Conservation (phyloP, 192 early-diverging fungal species). For the Haplosporangium gracile region DNA sequence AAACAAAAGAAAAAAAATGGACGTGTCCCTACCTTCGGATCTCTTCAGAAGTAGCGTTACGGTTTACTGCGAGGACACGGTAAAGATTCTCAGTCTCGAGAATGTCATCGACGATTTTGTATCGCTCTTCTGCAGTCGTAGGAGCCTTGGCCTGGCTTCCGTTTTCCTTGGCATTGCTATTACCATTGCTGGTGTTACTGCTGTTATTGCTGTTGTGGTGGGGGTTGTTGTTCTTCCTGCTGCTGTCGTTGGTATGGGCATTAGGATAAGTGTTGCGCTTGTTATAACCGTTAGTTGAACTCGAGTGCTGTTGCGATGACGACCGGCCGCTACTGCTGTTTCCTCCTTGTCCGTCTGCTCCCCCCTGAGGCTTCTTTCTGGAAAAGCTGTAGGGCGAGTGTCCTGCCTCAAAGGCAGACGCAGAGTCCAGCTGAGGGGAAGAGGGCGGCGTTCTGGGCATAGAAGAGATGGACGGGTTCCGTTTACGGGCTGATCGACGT, state of each 20-base stretch:
- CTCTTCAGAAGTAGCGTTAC: conserved; percentile 58
- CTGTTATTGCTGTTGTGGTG: background rate
- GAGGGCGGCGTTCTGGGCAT: conserved; percentile 49
- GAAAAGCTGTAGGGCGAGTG: conserved; percentile 43
- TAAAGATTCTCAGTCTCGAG: conserved; percentile 64
- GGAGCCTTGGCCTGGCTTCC: conserved; percentile 18
- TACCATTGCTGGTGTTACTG: conserved; percentile 1
- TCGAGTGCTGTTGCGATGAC: background rate
- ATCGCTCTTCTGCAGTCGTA: conserved; percentile 44
- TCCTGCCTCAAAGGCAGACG: background rate
- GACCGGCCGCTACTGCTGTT: conserved; percentile 1
- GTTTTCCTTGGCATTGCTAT: conserved; percentile 12
- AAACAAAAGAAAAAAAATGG: background rate
- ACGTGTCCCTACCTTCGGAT: conserved; percentile 51
- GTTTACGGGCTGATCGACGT: conserved; percentile 26
- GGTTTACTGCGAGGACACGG: conserved; percentile 60
- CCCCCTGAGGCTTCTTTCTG: conserved; percentile 18
- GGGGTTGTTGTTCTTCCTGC: background rate
- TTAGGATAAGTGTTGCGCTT: conserved; percentile 6
- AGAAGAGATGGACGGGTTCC: conserved; percentile 39
- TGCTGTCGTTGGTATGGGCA: background rate
- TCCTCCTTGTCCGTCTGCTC: background rate
- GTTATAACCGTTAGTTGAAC: background rate
- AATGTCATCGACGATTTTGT: conserved; percentile 65
- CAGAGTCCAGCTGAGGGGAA: conserved; percentile 30